A percentile compares a stretch with the other conserved stretches of the same genome.
Conservation (phyloP, 1,284 basidiomycete genomes). For the Sporisorium reilianum region DNA sequence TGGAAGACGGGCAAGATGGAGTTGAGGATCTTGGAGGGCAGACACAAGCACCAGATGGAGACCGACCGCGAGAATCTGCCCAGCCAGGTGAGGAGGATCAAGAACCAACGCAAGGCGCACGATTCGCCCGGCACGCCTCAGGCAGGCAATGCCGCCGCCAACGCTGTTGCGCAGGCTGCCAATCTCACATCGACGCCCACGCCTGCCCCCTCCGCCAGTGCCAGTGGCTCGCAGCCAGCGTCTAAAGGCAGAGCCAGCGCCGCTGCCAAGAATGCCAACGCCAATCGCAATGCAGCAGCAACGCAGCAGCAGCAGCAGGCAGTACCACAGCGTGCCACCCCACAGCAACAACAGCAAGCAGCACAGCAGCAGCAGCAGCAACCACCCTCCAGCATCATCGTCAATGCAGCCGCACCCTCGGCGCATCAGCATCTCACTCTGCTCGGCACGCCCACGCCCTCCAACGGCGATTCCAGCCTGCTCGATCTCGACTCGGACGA, state of each 20-base stretch:
- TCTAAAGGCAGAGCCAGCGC: conserved; percentile 10
- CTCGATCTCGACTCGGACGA: conserved; percentile 21
- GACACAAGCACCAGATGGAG: conserved; percentile 54
- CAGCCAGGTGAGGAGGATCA: conserved; percentile 42
- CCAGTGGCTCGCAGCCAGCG: not conserved
- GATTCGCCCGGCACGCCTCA: conserved; percentile 19
- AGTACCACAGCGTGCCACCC: conserved; percentile 8
- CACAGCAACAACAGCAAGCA: conserved; percentile 12
- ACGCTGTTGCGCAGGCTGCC: conserved; percentile 41
- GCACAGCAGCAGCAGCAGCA: conserved; percentile 12
- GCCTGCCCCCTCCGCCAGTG: conserved; percentile 2
- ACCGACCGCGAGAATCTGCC: conserved; percentile 44
- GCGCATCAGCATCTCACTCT: conserved; percentile 38
- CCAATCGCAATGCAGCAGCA: conserved; percentile 12
- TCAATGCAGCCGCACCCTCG: conserved; percentile 22
- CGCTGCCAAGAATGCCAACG: conserved; percentile 1
- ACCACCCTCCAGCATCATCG: conserved; percentile 17
- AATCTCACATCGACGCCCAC: conserved; percentile 30
- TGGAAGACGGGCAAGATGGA: conserved; percentile 55
- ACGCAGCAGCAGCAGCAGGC: conserved; percentile 12
- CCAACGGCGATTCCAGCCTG: conserved; percentile 6
- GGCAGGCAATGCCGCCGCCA: conserved; percentile 36
- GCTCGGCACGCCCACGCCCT: conserved; percentile 15
- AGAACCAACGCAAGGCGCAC: conserved; percentile 34
- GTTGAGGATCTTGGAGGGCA: conserved; percentile 43